These are phyloP conservation scores for Ascosphaera pollenicola DNA, from an alignment of 2,329 filamentous ascomycete genomes.

Conservation along the genomic window DNA sequence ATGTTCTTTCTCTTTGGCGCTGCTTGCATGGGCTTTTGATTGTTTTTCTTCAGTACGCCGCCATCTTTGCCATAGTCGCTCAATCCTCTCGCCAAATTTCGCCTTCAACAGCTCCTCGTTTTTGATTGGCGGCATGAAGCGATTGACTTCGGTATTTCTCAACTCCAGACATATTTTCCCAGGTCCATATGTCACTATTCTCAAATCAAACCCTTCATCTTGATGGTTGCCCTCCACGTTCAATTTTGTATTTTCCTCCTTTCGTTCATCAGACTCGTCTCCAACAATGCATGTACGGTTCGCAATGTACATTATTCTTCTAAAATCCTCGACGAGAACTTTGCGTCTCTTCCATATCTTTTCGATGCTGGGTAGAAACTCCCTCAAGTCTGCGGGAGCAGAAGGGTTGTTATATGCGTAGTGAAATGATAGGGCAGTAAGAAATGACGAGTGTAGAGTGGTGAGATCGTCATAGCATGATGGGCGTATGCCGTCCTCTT, in stretches of 20 bases:
- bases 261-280: constrained; percentile 3
- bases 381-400: constrained; percentile 39
- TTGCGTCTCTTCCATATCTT: constrained; percentile 50
- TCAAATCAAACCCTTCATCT: constrained; percentile 13
- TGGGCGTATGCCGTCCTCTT: constrained; percentile 15
- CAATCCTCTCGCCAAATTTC: constrained; percentile 27
- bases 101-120: constrained; percentile 25
- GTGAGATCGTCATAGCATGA: constrained; percentile 29
- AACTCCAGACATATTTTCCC: constrained; percentile 18
- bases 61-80: constrained; percentile 21
- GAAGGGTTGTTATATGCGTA: constrained; percentile 44
- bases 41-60: constrained; percentile 14
- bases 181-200: constrained; percentile 19
- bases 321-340: constrained; percentile 43
- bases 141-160: constrained; percentile 2
- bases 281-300: constrained; percentile 7
- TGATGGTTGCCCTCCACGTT: constrained; percentile 2
- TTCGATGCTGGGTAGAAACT: constrained; percentile 39
- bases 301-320: constrained; percentile 43
- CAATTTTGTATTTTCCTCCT: constrained; percentile 8
- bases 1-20: not conserved
- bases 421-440: constrained; percentile 46
- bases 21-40: constrained; percentile 13
- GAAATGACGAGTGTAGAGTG: constrained; percentile 41
- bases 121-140: constrained; percentile 11